These are phyloP conservation scores for Leptographium procerum DNA, from an alignment of 2,329 filamentous ascomycete species.

Conservation along the genomic window DNA sequence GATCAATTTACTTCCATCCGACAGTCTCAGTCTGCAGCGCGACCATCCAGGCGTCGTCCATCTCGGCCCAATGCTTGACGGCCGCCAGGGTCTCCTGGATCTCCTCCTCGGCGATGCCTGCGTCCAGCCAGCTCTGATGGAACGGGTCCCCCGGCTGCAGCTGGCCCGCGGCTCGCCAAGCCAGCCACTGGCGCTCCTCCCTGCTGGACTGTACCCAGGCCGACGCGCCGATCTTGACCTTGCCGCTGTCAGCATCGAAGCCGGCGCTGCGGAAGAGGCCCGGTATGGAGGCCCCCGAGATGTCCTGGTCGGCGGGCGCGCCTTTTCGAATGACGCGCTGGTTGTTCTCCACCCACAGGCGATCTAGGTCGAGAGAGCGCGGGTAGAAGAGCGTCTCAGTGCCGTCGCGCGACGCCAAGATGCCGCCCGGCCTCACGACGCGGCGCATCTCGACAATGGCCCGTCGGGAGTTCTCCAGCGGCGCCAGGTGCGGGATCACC, in stretches of 20 bases:
- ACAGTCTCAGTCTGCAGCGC: slow-evolving; percentile 25
- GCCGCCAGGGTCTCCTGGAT: slow-evolving; percentile 21
- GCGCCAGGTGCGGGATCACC: slow-evolving; percentile 28
- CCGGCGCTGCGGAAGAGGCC: slow-evolving; percentile 20
- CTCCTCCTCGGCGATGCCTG: slow-evolving; percentile 23
- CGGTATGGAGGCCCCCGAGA: slow-evolving; percentile 17
- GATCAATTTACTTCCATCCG: slow-evolving; percentile 25
- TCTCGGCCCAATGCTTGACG: slow-evolving; percentile 22
- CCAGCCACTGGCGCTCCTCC: slow-evolving; percentile 19
- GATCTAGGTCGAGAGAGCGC: slow-evolving; percentile 13
- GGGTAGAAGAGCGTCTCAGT: slow-evolving; percentile 22
- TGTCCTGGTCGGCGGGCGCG: slow-evolving; percentile 6
- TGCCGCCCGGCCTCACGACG: slow-evolving; percentile 29
- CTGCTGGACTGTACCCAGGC: slow-evolving; percentile 17
- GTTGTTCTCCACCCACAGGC: slow-evolving; percentile 18
- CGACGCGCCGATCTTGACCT: slow-evolving; percentile 19
- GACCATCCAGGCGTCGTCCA: slow-evolving; percentile 26
- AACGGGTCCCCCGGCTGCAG: slow-evolving; percentile 20
- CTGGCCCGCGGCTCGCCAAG: slow-evolving; percentile 15
- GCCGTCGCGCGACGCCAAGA: slow-evolving; percentile 24
- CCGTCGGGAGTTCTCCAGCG: slow-evolving; percentile 15
- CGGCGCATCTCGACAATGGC: slow-evolving; percentile 30
- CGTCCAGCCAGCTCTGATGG: slow-evolving; percentile 23
- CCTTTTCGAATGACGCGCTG: slow-evolving; percentile 7
- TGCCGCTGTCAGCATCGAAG: slow-evolving; percentile 17